phyloP scores from a whole-genome alignment of 345 rosid species.

The Boechera retrofracta region DNA sequence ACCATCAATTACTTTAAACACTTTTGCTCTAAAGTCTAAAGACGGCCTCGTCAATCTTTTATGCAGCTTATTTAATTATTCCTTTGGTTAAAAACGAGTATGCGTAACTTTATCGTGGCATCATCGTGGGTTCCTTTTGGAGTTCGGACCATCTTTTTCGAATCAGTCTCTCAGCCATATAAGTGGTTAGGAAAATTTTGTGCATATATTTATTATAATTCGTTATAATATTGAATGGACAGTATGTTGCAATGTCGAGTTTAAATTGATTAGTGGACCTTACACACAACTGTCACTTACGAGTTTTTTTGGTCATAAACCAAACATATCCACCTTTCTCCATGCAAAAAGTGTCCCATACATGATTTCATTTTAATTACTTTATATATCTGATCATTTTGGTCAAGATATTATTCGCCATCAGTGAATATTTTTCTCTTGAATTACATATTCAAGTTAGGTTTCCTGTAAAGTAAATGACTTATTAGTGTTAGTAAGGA shows the following conservation, averaged over 20 bases:
- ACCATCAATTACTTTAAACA: conserved; percentile 27
- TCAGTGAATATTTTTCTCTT: conserved; percentile 8
- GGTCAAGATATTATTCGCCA: conserved; percentile 39
- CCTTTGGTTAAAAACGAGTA: conserved; percentile 25
- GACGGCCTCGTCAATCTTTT: conserved; percentile 34
- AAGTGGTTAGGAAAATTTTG: conserved; percentile 28
- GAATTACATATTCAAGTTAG: conserved; percentile 35
- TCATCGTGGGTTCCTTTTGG: conserved; percentile 41
- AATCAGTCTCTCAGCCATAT: conserved; percentile 36
- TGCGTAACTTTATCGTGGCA: conserved; percentile 41
- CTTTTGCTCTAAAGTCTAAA: conserved; percentile 35
- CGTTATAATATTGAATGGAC: conserved; percentile 35
- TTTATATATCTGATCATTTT: conserved; percentile 23
- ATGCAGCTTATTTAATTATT: conserved; percentile 29
- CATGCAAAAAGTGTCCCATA: conserved; percentile 46
- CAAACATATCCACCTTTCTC: conserved; percentile 43
- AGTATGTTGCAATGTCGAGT: conserved; percentile 28
- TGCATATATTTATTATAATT: conserved; percentile 18
- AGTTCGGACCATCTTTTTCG: conserved; percentile 39
- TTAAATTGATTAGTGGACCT: conserved; percentile 44
- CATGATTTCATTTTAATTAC: conserved; percentile 16
- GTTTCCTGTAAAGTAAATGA: conserved; percentile 37
- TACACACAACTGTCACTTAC: conserved; percentile 47
- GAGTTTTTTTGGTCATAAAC: conserved; percentile 37
- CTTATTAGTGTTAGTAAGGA: conserved; percentile 19